phyloP scores from a whole-genome alignment of 257 asterid species.

The Coffea eugenioides region DNA sequence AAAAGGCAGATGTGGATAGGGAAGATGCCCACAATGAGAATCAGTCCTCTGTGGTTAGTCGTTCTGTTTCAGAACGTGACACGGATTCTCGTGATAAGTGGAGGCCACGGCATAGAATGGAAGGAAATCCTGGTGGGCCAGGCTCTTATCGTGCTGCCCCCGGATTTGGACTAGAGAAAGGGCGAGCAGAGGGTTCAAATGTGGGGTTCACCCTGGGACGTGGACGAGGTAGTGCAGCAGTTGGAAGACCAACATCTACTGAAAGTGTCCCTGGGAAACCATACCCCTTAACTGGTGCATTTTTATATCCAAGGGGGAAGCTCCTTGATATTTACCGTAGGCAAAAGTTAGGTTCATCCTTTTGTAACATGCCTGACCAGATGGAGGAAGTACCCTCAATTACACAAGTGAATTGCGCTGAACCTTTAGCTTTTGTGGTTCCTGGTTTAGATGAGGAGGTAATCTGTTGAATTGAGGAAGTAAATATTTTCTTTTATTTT shows the following conservation, averaged over 20 bases:
- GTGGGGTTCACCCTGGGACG: slow-evolving; percentile 90
- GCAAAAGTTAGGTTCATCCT: slow-evolving; percentile 53
- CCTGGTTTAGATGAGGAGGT: slow-evolving; percentile 91
- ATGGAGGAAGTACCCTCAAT: slow-evolving; percentile 68
- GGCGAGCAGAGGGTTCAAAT: slow-evolving; percentile 69
- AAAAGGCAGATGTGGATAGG: slow-evolving; percentile 68
- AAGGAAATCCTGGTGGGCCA: slow-evolving; percentile 57
- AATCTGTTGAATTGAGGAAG: slow-evolving; percentile 21
- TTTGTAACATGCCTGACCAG: slow-evolving; percentile 45
- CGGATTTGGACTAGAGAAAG: slow-evolving; percentile 88
- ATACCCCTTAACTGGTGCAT: slow-evolving; percentile 26
- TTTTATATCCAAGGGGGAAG: slow-evolving; percentile 86
- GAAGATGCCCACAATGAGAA: slow-evolving; percentile 63
- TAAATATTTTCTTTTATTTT: neutral
- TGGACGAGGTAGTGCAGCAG: slow-evolving; percentile 63
- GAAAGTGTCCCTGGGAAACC: slow-evolving; percentile 56
- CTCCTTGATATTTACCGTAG: slow-evolving; percentile 86
- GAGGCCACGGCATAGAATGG: slow-evolving; percentile 99
- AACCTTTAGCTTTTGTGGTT: slow-evolving; percentile 84
- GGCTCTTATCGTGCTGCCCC: slow-evolving; percentile 88
- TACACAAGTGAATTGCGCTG: slow-evolving; percentile 48
- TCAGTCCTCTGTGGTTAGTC: slow-evolving; percentile 56
- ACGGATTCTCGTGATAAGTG: slow-evolving; percentile 95
- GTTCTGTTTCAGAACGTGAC: slow-evolving; percentile 74
- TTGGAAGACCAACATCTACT: slow-evolving; percentile 44